Conservation (phyloP, 768 basidiomycete species). For the Hypholoma sublateritium region DNA sequence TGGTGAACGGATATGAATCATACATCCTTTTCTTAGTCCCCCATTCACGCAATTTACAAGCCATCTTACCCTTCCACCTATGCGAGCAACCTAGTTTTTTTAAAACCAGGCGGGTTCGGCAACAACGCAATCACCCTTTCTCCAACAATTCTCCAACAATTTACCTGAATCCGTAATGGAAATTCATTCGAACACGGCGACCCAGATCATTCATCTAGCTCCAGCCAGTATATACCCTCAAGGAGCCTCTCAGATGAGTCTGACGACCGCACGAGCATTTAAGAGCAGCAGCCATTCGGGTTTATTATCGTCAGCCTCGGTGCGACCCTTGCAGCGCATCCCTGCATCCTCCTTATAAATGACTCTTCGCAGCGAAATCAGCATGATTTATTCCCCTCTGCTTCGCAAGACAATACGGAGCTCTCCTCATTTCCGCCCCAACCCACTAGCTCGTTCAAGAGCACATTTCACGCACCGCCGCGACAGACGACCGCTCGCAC, state of each 20-base stretch:
- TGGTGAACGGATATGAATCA: not conserved
- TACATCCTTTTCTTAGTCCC: not conserved
- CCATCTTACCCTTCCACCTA: not conserved
- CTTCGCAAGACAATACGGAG: not conserved
- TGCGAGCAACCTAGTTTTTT: not conserved
- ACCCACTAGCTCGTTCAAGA: not conserved
- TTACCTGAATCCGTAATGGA: too few species aligned
- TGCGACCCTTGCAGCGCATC: conserved; percentile 11
- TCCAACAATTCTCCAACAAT: too few species aligned
- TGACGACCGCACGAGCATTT: not conserved
- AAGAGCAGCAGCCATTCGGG: not conserved
- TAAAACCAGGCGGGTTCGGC: too few species aligned
- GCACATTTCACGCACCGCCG: conserved; percentile 6
- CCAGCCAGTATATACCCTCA: not conserved
- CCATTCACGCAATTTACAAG: not conserved
- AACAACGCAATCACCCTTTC: too few species aligned
- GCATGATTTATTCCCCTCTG: not conserved
- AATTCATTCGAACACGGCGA: too few species aligned
- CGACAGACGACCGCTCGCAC: conserved; percentile 8
- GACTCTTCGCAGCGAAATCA: conserved; percentile 1
- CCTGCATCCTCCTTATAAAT: conserved; percentile 2
- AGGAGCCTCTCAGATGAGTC: not conserved
- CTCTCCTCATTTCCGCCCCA: not conserved
- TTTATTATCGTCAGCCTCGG: not conserved
- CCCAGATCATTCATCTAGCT: too few species aligned